Conservation (phyloP, 108 stramenopile genomes). For the Aurantiochytrium sp. region DNA sequence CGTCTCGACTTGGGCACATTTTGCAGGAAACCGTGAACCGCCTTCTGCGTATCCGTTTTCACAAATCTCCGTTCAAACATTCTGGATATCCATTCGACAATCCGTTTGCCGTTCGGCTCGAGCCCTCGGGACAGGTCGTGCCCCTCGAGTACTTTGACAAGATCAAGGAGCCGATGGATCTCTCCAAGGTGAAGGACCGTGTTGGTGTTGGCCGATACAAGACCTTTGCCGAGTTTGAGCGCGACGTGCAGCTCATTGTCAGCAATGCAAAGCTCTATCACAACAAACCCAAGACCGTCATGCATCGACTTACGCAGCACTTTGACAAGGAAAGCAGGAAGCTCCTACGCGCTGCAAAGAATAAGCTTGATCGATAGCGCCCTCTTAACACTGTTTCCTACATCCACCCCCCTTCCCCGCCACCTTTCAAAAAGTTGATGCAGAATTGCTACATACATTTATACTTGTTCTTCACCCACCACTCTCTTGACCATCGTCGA, state of each 20-base stretch:
- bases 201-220: not conserved
- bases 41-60: not conserved
- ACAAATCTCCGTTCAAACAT: not conserved
- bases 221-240: not conserved
- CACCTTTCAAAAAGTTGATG: too few relatives aligned
- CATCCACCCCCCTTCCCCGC: too few relatives aligned
- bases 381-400: too few relatives aligned
- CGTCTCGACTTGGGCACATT: not conserved
- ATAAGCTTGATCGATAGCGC: not conserved
- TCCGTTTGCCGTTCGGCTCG: not conserved
- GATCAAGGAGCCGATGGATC: not conserved
- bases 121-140: not conserved
- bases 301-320: not conserved
- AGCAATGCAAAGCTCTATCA: not conserved
- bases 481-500: too few relatives aligned
- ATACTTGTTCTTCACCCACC: too few relatives aligned
- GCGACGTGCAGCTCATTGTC: not conserved
- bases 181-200: not conserved
- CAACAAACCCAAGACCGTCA: not conserved
- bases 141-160: not conserved
- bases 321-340: not conserved
- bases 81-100: constrained; percentile 5
- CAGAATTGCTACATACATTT: too few relatives aligned
- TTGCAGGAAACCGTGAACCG: not conserved
- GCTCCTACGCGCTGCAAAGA: not conserved